Evolutionary conservation across 768 basidiomycete species (phyloP).

Genomic region (Tulasnella sp.): DNA sequence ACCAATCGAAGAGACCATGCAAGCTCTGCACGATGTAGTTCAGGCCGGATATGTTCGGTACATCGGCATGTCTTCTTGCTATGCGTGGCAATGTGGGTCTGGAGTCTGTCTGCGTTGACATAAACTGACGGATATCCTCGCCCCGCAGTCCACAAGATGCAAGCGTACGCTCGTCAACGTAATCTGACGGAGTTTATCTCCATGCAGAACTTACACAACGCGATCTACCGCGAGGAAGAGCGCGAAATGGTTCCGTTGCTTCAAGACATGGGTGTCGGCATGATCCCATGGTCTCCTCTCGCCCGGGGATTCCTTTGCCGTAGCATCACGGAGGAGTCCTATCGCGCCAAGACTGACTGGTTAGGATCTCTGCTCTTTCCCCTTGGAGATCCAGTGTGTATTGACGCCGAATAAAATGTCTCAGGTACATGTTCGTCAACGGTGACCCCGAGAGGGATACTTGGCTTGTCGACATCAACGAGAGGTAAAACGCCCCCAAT

Average conservation of each 20-base stretch:
- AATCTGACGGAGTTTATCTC: slow-evolving; percentile 26
- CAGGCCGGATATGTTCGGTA: slow-evolving; percentile 60
- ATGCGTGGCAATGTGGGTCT: slow-evolving; percentile 53
- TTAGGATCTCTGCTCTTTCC: not conserved
- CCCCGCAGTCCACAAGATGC: slow-evolving; percentile 52
- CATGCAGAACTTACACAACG: slow-evolving; percentile 27
- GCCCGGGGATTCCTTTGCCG: slow-evolving; percentile 34
- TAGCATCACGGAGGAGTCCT: slow-evolving; percentile 24
- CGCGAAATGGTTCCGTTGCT: slow-evolving; percentile 27
- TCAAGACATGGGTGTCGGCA: slow-evolving; percentile 33
- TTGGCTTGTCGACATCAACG: slow-evolving; percentile 11
- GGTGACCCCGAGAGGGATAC: slow-evolving; percentile 24
- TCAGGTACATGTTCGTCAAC: slow-evolving; percentile 3
- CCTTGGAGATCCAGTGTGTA: not conserved
- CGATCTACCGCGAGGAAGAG: slow-evolving; percentile 29
- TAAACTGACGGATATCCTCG: not conserved
- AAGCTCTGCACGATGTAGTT: slow-evolving; percentile 66
- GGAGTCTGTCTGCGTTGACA: not conserved
- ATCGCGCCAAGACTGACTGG: slow-evolving; percentile 19
- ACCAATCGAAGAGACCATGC: slow-evolving; percentile 60
- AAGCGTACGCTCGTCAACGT: slow-evolving; percentile 36
- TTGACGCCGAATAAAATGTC: not conserved
- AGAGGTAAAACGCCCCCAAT: not conserved
- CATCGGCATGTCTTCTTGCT: slow-evolving; percentile 57
- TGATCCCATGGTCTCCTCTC: slow-evolving; percentile 37